A percentile compares a stretch with the other conserved stretches of the same genome.
Conservation (phyloP, 208 protist genomes). For the Angomonas deanei region DNA sequence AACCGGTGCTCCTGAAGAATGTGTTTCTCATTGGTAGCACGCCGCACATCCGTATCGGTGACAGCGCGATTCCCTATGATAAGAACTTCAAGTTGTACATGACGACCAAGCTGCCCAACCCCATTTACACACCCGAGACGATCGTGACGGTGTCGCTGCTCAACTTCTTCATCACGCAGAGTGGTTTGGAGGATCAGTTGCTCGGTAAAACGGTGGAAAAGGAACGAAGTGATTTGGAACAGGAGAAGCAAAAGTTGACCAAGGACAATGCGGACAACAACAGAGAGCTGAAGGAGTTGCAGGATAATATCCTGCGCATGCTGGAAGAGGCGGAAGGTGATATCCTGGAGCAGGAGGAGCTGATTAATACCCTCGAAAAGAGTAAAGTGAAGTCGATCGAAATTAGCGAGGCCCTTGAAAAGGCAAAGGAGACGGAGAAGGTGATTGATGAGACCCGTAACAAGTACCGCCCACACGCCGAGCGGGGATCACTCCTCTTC, state of each 20-base stretch:
- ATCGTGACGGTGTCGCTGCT: slow-evolving; percentile 96
- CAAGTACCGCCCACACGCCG: slow-evolving; percentile 94
- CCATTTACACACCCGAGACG: slow-evolving; percentile 95
- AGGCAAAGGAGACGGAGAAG: slow-evolving; percentile 91
- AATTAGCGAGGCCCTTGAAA: slow-evolving; percentile 91
- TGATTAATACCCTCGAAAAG: slow-evolving; percentile 94
- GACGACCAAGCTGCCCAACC: slow-evolving; percentile 97
- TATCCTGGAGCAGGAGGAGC: slow-evolving; percentile 96
- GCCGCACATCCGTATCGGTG: slow-evolving; percentile 95
- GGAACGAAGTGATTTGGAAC: slow-evolving; percentile 96
- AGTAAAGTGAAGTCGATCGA: slow-evolving; percentile 94
- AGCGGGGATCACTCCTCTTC: slow-evolving; percentile 93
- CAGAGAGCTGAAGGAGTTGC: slow-evolving; percentile 93
- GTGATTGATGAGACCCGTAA: slow-evolving; percentile 96
- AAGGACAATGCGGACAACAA: slow-evolving; percentile 93
- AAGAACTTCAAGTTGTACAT: slow-evolving; percentile 96
- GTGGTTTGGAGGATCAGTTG: slow-evolving; percentile 96
- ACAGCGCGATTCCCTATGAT: slow-evolving; percentile 95
- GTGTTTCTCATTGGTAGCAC: slow-evolving; percentile 93
- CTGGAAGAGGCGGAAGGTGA: slow-evolving; percentile 93
- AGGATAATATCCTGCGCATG: slow-evolving; percentile 95
- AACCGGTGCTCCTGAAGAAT: slow-evolving; percentile 94
- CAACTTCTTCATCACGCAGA: slow-evolving; percentile 97
- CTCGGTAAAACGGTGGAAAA: slow-evolving; percentile 95
- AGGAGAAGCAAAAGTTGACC: slow-evolving; percentile 94